Base-by-base conservation (phyloP, 1,284 basidiomycete species). In the Mrakiaceae sp. region DNA sequence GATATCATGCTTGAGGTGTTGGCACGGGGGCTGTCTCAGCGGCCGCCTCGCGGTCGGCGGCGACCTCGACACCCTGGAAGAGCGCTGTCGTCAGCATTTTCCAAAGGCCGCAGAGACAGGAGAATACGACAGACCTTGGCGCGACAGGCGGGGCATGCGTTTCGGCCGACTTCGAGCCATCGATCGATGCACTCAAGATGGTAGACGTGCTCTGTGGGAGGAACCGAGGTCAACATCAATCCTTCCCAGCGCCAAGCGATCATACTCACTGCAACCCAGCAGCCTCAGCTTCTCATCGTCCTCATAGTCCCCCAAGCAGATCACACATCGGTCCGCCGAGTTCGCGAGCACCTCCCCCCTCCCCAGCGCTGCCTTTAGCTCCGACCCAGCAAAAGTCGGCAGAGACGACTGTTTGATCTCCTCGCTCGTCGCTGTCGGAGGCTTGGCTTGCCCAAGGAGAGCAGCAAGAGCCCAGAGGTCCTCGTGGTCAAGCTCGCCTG, bases 141-240 rank as follows among this genome's bases (percentile, higher is more conserved):
- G 14, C 65, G 61, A 40, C 89, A 94, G n/a, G 88, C 88, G 14
- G 91, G 91, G 72, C 91, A 95, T 67, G 88, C 89, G 73, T 95
- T 94, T 63, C 84, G 81, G 4, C 90, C 90, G 11, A 82, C 84
- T 74, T 87, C 83, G 52, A 95, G 78, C 91, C 91, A 94, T 56
- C 74, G 73, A 75, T 95, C 91, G 7, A 95, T 89, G 70, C 91
- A 95, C 10, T 77, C 78, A 70, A 84, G 84, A 72, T 95, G 91
- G 55, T 46, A 94, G 8, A 83, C 85, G 75, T 94, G 90, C 69
- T 84, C 57, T 58, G 57, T 5, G 9, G n/a, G 12, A 27, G 6
- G 14, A 10, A 43, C 7, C n/a, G 12, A 47, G 58, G 43, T 60
- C 46, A 60, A 16, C 27, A 40, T 9, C 16, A 49, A 7, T 58